phyloP scores from a whole-genome alignment of 805 yeast species.

The Starmera caribaea region DNA sequence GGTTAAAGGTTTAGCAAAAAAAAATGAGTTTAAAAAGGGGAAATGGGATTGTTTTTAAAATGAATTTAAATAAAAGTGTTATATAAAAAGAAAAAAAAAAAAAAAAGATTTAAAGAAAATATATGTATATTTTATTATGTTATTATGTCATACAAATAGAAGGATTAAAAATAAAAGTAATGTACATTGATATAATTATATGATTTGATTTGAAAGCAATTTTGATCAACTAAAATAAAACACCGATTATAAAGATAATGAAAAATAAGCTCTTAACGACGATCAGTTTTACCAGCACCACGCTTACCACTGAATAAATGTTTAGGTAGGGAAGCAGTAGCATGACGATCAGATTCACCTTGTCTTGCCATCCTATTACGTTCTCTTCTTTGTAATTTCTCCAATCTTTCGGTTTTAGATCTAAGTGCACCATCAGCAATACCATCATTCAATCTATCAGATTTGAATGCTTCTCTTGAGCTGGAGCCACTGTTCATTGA shows the following conservation, averaged over 20 bases:
- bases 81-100: too few relatives aligned
- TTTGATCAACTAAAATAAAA: neutral
- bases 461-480: constrained; percentile 36
- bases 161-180: too few relatives aligned
- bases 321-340: constrained; percentile 78
- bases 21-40: too few relatives aligned
- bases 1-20: too few relatives aligned
- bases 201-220: neutral
- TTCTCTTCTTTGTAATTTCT: constrained; percentile 85
- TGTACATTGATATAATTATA: neutral
- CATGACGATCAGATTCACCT: constrained; percentile 95
- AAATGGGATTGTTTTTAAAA: too few relatives aligned
- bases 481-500: constrained; percentile 27
- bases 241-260: neutral
- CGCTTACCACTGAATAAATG: constrained; percentile 96
- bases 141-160: too few relatives aligned
- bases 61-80: too few relatives aligned
- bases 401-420: constrained; percentile 77
- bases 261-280: constrained; percentile 43
- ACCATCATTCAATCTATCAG: constrained; percentile 83
- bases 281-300: constrained; percentile 87
- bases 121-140: too few relatives aligned
- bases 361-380: constrained; percentile 86
- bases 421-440: constrained; percentile 72
- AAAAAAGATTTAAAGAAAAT: too few relatives aligned